These are phyloP conservation scores for Cutaneotrichosporon dermatis DNA, from an alignment of 1,284 basidiomycete genomes.

Conservation along the genomic window DNA sequence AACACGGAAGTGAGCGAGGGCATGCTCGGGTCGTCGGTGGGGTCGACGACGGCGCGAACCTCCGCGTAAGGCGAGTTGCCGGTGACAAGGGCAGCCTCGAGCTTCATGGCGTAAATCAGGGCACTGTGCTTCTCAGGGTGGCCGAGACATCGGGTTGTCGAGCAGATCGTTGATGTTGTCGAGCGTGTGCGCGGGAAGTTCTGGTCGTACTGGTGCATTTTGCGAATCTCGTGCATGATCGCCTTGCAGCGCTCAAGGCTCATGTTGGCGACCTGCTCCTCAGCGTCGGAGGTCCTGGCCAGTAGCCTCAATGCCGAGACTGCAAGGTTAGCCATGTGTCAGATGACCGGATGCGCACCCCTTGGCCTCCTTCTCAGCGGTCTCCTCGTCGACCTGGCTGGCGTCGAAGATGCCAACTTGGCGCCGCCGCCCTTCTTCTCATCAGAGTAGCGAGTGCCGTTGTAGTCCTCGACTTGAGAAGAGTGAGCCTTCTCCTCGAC, in stretches of 20 bases:
- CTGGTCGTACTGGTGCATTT: slow-evolving; percentile 33
- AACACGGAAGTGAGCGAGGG: slow-evolving; percentile 80
- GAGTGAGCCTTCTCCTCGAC: neutral
- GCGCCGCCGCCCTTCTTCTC: neutral
- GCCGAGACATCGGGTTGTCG: slow-evolving; percentile 24
- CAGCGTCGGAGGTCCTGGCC: slow-evolving; percentile 22
- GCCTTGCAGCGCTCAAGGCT: slow-evolving; percentile 19
- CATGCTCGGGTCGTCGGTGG: slow-evolving; percentile 70
- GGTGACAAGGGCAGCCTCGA: slow-evolving; percentile 36
- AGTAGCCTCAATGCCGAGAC: slow-evolving; percentile 13
- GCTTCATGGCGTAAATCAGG: slow-evolving; percentile 32
- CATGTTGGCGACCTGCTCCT: slow-evolving; percentile 22
- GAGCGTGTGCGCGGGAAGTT: slow-evolving; percentile 27
- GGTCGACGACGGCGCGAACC: slow-evolving; percentile 76
- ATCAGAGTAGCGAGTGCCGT: neutral
- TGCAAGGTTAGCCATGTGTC: neutral
- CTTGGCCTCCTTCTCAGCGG: neutral
- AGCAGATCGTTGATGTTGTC: slow-evolving; percentile 24
- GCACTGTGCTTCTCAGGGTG: slow-evolving; percentile 25
- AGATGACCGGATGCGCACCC: neutral
- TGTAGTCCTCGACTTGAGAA: neutral
- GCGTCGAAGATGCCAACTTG: neutral
- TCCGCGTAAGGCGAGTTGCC: slow-evolving; percentile 73
- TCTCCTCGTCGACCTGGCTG: neutral
- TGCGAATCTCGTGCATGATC: slow-evolving; percentile 24